Evolutionary conservation across 768 basidiomycete species (phyloP).

Genomic region (Aureoboletus auriporus): DNA sequence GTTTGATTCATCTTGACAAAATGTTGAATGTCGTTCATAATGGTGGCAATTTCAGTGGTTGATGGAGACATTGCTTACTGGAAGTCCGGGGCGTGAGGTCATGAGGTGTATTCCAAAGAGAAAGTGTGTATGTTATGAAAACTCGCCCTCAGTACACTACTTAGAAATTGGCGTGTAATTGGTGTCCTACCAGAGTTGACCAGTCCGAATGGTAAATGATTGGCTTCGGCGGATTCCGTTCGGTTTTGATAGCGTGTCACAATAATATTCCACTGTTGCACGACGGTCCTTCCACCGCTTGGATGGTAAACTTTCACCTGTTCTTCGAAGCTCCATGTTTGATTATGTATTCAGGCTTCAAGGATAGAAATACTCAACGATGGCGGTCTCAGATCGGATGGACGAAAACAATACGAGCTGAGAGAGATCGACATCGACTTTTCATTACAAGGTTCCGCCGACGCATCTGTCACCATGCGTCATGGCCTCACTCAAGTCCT

Average conservation of each 20-base stretch:
- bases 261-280: too few species aligned
- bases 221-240: too few species aligned
- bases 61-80: constrained; percentile 93
- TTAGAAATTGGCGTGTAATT: constrained; percentile 15
- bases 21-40: constrained; percentile 1
- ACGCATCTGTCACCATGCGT: constrained; percentile 78
- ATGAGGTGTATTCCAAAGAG: constrained; percentile 15
- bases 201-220: too few species aligned
- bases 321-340: not conserved
- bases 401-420: constrained; percentile 87
- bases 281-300: too few species aligned
- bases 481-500: constrained; percentile 91
- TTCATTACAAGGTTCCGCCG: constrained; percentile 67
- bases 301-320: not conserved
- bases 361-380: constrained; percentile 77
- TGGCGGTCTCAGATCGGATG: constrained; percentile 87
- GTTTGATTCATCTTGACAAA: constrained; percentile 24
- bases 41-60: constrained; percentile 47
- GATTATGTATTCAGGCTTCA: constrained; percentile 34
- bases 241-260: too few species aligned
- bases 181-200: not conserved
- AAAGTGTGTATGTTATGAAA: constrained; percentile 11
- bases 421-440: constrained; percentile 79
- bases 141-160: constrained; percentile 4
- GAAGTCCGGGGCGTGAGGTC: constrained; percentile 64